phyloP scores from a whole-genome alignment of 345 rosid genomes.

The Dipteronia sinensis region DNA sequence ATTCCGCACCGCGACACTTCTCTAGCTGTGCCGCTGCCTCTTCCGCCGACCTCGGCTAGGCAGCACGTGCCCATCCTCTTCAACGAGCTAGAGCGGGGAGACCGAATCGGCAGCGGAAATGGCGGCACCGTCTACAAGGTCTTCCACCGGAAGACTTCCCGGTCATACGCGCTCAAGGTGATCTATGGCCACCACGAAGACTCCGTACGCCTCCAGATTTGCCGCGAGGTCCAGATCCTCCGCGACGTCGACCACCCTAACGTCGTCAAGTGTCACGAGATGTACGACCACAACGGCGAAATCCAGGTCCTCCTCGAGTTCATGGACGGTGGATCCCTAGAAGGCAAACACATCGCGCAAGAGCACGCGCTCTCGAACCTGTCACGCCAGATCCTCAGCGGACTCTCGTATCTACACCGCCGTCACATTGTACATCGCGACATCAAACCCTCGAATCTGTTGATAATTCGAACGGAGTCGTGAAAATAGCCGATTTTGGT shows the following conservation, averaged over 20 bases:
- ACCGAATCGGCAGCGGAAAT: slow-evolving; percentile 82
- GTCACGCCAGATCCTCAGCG: slow-evolving; percentile 72
- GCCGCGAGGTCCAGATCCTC: slow-evolving; percentile 90
- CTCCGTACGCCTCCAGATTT: slow-evolving; percentile 78
- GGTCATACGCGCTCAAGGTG: slow-evolving; percentile 78
- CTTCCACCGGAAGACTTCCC: slow-evolving; percentile 58
- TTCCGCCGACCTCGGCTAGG: slow-evolving; percentile 54
- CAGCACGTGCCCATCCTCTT: slow-evolving; percentile 24
- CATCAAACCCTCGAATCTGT: slow-evolving; percentile 84
- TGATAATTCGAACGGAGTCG: slow-evolving; percentile 62
- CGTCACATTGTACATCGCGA: slow-evolving; percentile 88
- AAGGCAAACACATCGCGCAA: slow-evolving; percentile 58
- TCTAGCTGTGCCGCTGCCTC: slow-evolving; percentile 87
- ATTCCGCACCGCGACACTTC: slow-evolving; percentile 64
- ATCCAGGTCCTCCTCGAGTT: slow-evolving; percentile 86
- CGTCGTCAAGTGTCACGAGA: slow-evolving; percentile 90
- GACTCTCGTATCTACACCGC: slow-evolving; percentile 77
- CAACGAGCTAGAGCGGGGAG: slow-evolving; percentile 60
- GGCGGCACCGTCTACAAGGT: slow-evolving; percentile 96
- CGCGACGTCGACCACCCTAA: slow-evolving; percentile 79
- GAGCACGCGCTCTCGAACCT: slow-evolving; percentile 60
- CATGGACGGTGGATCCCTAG: slow-evolving; percentile 89
- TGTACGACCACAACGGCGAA: slow-evolving; percentile 85
- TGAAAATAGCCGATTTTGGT: slow-evolving; percentile 95
- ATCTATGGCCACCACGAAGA: slow-evolving; percentile 90